Evolutionary conservation across 257 asterid species (phyloP).

Genomic region (Nicotiana attenuata): DNA sequence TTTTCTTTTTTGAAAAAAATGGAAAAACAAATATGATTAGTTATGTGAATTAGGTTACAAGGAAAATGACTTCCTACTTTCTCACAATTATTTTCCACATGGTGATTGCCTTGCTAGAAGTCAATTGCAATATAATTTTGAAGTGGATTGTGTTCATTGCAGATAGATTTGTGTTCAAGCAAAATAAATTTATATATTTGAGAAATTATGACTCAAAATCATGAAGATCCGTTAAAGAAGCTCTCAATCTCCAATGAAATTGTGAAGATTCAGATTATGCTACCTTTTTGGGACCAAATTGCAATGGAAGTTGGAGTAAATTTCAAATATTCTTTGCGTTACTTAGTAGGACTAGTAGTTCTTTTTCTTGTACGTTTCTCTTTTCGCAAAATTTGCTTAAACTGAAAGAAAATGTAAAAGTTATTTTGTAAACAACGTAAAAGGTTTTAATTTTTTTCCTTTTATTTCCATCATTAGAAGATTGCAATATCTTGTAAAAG

Average conservation of each 20-base stretch:
- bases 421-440: not conserved
- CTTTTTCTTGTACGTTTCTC: not conserved
- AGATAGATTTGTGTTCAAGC: not conserved
- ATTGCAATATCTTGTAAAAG: not conserved
- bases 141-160: not conserved
- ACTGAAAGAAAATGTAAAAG: not conserved
- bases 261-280: not conserved
- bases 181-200: not conserved
- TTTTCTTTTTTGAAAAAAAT: too few relatives aligned
- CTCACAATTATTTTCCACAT: constrained; percentile 3
- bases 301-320: not conserved
- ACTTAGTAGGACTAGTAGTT: not conserved
- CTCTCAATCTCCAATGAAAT: constrained; percentile 5
- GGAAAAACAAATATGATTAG: not conserved
- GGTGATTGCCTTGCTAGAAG: not conserved
- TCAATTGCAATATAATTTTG: not conserved
- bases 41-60: not conserved
- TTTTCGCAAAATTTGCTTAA: not conserved
- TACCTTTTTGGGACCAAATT: not conserved
- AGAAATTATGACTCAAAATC: constrained; percentile 6
- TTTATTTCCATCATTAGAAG: not conserved
- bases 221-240: not conserved
- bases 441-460: not conserved
- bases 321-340: not conserved
- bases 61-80: constrained; percentile 6